Conservation (phyloP, 176 grass and related monocot genomes). For the Pontederia paniculata region DNA sequence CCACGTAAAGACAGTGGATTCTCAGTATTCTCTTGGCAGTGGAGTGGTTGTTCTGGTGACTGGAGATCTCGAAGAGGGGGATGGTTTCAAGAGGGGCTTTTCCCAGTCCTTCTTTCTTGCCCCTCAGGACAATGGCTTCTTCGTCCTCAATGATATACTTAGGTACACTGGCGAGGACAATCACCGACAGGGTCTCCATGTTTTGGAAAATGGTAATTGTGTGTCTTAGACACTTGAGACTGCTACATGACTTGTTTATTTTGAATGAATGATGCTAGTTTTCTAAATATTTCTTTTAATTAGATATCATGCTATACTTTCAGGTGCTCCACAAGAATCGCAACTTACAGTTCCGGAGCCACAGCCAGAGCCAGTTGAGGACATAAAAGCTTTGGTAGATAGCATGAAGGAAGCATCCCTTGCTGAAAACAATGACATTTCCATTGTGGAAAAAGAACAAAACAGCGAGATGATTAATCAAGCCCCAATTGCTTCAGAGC, state of each 20-base stretch:
- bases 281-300: no score
- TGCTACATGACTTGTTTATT: background rate
- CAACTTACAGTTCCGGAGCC: conserved; percentile 6
- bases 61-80: conserved; percentile 43
- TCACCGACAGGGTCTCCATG: conserved; percentile 11
- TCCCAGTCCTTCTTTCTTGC: conserved; percentile 95
- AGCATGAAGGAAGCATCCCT: conserved; percentile 41
- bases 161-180: conserved; percentile 26
- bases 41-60: conserved; percentile 81
- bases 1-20: conserved; percentile 71
- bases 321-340: no score
- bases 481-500: conserved; percentile 26
- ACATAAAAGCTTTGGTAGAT: conserved; percentile 6
- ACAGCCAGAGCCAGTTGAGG: conserved; percentile 6
- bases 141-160: conserved; percentile 85
- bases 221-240: background rate
- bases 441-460: conserved; percentile 34
- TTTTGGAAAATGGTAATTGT: conserved; percentile 34
- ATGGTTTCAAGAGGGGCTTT: conserved; percentile 47
- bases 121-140: conserved; percentile 88
- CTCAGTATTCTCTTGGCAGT: conserved; percentile 71
- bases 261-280: no score
- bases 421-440: conserved; percentile 26
- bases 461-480: conserved; percentile 41
- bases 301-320: background rate